phyloP scores from a whole-genome alignment of 805 yeast genomes.

The Candida takata region DNA sequence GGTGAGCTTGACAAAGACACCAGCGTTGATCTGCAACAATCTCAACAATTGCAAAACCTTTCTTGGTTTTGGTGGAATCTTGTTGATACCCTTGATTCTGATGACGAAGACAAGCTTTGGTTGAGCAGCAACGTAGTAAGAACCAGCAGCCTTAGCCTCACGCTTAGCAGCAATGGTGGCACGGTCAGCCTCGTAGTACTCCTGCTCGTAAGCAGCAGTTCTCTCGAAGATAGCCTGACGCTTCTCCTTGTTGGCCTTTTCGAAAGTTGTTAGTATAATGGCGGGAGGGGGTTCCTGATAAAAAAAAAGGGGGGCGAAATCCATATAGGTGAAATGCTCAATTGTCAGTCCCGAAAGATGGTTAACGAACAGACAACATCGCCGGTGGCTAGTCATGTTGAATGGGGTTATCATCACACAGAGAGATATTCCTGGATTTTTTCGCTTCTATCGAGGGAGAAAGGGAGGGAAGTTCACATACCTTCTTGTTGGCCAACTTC shows the following conservation, averaged over 20 bases:
- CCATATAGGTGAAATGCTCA: not conserved
- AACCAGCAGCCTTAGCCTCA: conserved; percentile 89
- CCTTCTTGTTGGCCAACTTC: conserved; percentile 70
- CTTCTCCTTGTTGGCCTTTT: conserved; percentile 43
- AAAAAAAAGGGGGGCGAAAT: not conserved
- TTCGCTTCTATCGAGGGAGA: not conserved
- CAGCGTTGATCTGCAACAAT: conserved; percentile 90
- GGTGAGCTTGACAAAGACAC: conserved; percentile 91
- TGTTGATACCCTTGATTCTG: conserved; percentile 99
- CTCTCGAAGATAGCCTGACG: conserved; percentile 79
- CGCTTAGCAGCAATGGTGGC: conserved; percentile 82
- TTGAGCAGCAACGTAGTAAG: conserved; percentile 94
- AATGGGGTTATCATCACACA: conserved; percentile 42
- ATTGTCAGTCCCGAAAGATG: conserved; percentile 74
- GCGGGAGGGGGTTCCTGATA: not conserved
- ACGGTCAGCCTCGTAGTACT: conserved; percentile 89
- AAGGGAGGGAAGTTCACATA: conserved; percentile 41
- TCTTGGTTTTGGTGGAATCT: conserved; percentile 99
- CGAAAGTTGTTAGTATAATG: conserved; percentile 13
- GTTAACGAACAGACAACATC: conserved; percentile 66
- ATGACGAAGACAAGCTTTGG: conserved; percentile 90
- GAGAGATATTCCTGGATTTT: conserved; percentile 1
- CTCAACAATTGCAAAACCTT: conserved; percentile 92
- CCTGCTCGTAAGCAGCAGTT: conserved; percentile 94
- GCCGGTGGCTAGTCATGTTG: conserved; percentile 58